Conservation (phyloP, 257 asterid species). For the Henckelia pumila region DNA sequence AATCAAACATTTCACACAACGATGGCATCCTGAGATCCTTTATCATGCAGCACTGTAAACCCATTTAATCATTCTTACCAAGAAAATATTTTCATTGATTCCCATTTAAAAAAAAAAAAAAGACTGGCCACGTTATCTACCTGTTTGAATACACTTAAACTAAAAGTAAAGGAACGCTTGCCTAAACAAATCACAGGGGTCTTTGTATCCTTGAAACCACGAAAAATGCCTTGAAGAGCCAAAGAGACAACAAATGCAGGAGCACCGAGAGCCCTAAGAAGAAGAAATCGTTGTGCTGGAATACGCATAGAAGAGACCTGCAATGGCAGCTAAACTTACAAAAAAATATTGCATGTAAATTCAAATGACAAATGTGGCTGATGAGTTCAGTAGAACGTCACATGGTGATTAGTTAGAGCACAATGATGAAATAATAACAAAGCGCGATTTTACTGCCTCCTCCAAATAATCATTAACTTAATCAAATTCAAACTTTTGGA, state of each 20-base stretch:
- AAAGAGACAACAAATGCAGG: conserved; percentile 95
- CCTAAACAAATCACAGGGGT: conserved; percentile 93
- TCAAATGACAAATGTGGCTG: background rate
- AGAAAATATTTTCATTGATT: background rate
- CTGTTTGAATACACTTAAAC: conserved; percentile 12
- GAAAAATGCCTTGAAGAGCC: conserved; percentile 97
- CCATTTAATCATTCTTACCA: background rate
- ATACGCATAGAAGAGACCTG: conserved; percentile 80
- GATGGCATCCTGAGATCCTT: background rate
- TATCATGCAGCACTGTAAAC: background rate
- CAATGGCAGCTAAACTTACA: conserved; percentile 20
- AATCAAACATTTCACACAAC: background rate
- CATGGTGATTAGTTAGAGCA: background rate
- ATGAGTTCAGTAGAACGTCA: background rate
- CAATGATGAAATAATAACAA: background rate
- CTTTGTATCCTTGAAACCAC: conserved; percentile 94
- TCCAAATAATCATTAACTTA: background rate
- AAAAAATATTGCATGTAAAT: background rate
- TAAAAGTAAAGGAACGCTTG: conserved; percentile 30
- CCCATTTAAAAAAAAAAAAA: too few relatives aligned
- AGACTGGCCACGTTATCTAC: background rate
- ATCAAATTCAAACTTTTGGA: background rate
- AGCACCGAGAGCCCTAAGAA: conserved; percentile 88
- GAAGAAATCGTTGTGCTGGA: conserved; percentile 75
- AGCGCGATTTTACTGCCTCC: background rate